Conservation (phyloP, 345 rosid species). For the Orychophragmus violaceus region DNA sequence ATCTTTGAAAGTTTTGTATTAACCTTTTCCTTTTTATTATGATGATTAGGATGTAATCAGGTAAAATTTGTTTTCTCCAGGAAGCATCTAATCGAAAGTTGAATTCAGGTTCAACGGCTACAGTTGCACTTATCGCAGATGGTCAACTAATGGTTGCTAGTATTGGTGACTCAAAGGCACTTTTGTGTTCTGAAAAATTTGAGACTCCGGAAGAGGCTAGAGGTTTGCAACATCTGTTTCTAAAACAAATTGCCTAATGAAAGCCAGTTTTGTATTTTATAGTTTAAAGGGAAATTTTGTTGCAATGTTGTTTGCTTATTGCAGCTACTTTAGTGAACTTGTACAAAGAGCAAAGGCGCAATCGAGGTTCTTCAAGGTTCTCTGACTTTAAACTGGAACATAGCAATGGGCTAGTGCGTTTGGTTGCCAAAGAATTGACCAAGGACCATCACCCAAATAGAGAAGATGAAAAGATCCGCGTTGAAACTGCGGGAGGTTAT, state of each 20-base stretch:
- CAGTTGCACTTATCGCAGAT: slow-evolving; percentile 69
- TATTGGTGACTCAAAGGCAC: slow-evolving; percentile 91
- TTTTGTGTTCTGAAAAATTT: slow-evolving; percentile 79
- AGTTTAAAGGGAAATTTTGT: background rate
- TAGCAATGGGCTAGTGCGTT: slow-evolving; percentile 47
- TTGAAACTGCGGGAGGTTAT: slow-evolving; percentile 91
- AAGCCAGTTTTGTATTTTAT: background rate
- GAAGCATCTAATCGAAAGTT: slow-evolving; percentile 64
- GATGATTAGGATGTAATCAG: background rate
- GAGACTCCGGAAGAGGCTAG: slow-evolving; percentile 74
- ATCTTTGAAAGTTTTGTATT: background rate
- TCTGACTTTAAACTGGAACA: slow-evolving; percentile 37
- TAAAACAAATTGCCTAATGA: background rate
- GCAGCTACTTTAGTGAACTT: slow-evolving; percentile 68
- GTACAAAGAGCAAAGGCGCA: slow-evolving; percentile 61
- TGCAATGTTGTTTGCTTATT: slow-evolving; percentile 24
- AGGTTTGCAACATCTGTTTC: slow-evolving; percentile 44
- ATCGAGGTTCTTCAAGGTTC: slow-evolving; percentile 41
- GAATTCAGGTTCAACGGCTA: slow-evolving; percentile 78
- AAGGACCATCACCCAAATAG: slow-evolving; percentile 86
- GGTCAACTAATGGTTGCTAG: slow-evolving; percentile 79
- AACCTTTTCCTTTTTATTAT: background rate
- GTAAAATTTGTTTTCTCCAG: slow-evolving; percentile 8
- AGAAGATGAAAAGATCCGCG: slow-evolving; percentile 81
- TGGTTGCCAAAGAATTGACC: slow-evolving; percentile 64